These are phyloP conservation scores for Malus orientalis DNA, from an alignment of 306 rosid genomes.

Conservation along the genomic window DNA sequence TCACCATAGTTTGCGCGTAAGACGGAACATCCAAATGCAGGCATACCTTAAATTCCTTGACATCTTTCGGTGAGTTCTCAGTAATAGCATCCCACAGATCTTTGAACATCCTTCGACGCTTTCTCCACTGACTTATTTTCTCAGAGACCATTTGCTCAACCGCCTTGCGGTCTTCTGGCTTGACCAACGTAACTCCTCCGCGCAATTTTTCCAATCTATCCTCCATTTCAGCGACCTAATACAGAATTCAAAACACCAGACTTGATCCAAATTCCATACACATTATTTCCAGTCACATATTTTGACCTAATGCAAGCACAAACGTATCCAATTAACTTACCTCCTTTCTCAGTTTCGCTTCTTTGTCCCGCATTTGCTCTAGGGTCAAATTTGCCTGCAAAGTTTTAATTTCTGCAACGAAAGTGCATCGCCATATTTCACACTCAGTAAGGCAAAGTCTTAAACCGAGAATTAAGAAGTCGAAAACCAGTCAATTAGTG, in stretches of 20 bases:
- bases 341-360: conserved; percentile 62
- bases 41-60: conserved; percentile 73
- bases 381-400: conserved; percentile 81
- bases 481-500: neutral
- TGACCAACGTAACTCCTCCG: conserved; percentile 81
- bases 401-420: conserved; percentile 58
- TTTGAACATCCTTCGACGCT: conserved; percentile 82
- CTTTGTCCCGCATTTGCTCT: conserved; percentile 62
- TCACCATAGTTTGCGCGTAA: neutral
- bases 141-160: conserved; percentile 42
- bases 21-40: neutral
- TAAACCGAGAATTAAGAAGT: neutral
- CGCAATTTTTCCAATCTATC: conserved; percentile 53
- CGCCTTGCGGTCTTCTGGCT: conserved; percentile 73
- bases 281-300: conserved; percentile 1
- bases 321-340: conserved; percentile 28
- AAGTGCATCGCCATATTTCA: neutral
- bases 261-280: neutral
- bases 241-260: conserved; percentile 17
- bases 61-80: conserved; percentile 80
- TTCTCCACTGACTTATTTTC: conserved; percentile 75
- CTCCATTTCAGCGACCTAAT: conserved; percentile 71
- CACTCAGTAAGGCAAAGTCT: neutral
- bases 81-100: conserved; percentile 89
- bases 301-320: conserved; percentile 4